A percentile compares a stretch with the other conserved stretches of the same genome.
Conservation (phyloP, 805 yeast genomes). For the Metschnikowia noctiluminum region DNA sequence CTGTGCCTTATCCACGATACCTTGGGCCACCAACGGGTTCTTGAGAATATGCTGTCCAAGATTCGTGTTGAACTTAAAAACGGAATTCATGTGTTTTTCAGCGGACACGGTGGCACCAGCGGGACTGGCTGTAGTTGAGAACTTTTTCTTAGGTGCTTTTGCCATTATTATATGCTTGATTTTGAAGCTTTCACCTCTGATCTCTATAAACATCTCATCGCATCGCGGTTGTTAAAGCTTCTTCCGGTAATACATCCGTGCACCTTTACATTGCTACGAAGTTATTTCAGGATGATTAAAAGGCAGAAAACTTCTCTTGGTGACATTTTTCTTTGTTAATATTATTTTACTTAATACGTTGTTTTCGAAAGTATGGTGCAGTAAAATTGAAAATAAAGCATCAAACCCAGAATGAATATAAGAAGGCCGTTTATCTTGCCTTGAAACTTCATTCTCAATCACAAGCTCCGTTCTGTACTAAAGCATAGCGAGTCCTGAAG, state of each 20-base stretch:
- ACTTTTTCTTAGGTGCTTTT: conserved; percentile 63
- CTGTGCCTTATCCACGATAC: conserved; percentile 94
- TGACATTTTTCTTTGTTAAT: too few relatives aligned
- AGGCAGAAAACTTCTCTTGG: too few relatives aligned
- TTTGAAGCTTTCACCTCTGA: not conserved
- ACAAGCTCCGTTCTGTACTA: too few relatives aligned
- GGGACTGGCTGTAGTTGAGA: conserved; percentile 43
- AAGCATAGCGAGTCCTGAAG: too few relatives aligned
- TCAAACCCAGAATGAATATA: too few relatives aligned
- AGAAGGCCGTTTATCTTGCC: too few relatives aligned
- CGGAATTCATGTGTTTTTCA: conserved; percentile 69
- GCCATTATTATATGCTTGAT: conserved; percentile 42
- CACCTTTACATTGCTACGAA: too few relatives aligned
- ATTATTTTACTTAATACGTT: too few relatives aligned
- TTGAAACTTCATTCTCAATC: too few relatives aligned
- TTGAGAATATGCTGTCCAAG: conserved; percentile 96
- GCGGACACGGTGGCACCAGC: conserved; percentile 61
- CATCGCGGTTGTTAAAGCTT: not conserved
- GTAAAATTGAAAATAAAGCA: too few relatives aligned
- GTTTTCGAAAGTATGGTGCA: not conserved
- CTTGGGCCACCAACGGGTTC: conserved; percentile 95
- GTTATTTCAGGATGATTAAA: too few relatives aligned
- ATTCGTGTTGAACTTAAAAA: conserved; percentile 95
- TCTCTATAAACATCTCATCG: conserved; percentile 6
- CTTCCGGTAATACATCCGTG: not conserved